Evolutionary conservation across 495 filamentous ascomycete genomes (phyloP).

Genomic region (Chaetomium cochliodes): DNA sequence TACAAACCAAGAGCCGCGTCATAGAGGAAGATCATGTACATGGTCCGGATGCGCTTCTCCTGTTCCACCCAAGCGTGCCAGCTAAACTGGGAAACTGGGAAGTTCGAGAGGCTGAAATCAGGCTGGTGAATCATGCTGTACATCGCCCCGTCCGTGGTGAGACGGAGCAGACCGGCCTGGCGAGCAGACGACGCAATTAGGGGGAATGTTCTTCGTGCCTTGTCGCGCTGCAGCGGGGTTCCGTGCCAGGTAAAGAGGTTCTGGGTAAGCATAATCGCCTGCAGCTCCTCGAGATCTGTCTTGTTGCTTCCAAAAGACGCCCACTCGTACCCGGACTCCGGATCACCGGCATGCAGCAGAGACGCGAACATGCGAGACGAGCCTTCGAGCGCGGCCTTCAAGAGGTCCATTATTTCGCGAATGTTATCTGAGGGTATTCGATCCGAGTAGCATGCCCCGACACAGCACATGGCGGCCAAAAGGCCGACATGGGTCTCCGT

Average conservation of each 20-base stretch:
- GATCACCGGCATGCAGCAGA: constrained; percentile 34
- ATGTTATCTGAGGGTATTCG: constrained; percentile 52
- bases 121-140: constrained; percentile 49
- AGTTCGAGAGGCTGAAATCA: constrained; percentile 38
- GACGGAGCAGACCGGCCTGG: constrained; percentile 49
- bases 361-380: constrained; percentile 49
- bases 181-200: constrained; percentile 53
- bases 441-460: constrained; percentile 66
- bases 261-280: constrained; percentile 57
- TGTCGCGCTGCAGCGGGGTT: constrained; percentile 55
- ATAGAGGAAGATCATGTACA: constrained; percentile 58
- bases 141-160: constrained; percentile 37
- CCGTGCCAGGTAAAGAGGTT: constrained; percentile 64
- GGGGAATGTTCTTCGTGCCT: constrained; percentile 53
- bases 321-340: constrained; percentile 37
- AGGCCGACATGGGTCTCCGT: constrained; percentile 59
- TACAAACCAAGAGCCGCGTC: constrained; percentile 62
- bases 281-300: constrained; percentile 55
- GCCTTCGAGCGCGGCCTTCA: constrained; percentile 49
- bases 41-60: constrained; percentile 61
- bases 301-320: constrained; percentile 37
- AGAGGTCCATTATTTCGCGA: constrained; percentile 58
- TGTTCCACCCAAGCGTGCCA: constrained; percentile 67
- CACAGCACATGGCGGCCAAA: constrained; percentile 60
- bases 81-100: constrained; percentile 46